A percentile compares a stretch with the other conserved stretches of the same genome.
These are phyloP conservation scores for Phaeosphaeria sp. DNA, from an alignment of 2,329 filamentous ascomycete genomes.

Conservation along the genomic window DNA sequence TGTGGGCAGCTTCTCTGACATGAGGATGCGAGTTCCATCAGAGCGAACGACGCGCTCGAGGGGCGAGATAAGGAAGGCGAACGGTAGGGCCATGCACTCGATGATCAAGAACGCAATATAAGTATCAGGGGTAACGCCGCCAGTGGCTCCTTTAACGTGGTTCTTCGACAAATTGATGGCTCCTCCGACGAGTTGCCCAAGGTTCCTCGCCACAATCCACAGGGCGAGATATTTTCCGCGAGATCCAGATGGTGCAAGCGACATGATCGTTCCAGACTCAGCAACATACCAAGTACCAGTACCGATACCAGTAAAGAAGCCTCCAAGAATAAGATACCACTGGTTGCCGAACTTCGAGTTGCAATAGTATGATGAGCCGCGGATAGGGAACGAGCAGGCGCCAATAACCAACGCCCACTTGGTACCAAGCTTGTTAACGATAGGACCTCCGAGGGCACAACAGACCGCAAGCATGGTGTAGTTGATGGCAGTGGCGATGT, in stretches of 20 bases:
- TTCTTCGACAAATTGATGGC: constrained; percentile 49
- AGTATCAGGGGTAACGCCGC: constrained; percentile 54
- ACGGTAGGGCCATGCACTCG: constrained; percentile 55
- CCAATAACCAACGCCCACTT: constrained; percentile 58
- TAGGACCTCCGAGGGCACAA: constrained; percentile 53
- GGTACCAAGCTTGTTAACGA: constrained; percentile 57
- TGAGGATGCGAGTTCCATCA: constrained; percentile 53
- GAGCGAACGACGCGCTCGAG: constrained; percentile 56
- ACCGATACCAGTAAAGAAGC: constrained; percentile 35
- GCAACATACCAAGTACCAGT: constrained; percentile 58
- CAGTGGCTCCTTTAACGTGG: constrained; percentile 33
- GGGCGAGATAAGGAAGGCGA: constrained; percentile 56
- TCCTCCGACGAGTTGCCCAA: constrained; percentile 57
- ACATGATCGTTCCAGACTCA: constrained; percentile 58
- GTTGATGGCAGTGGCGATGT: constrained; percentile 47
- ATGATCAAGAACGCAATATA: constrained; percentile 58
- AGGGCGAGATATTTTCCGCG: constrained; percentile 58
- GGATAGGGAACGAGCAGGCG: constrained; percentile 53
- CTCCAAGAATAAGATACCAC: constrained; percentile 50
- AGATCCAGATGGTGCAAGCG: constrained; percentile 54
- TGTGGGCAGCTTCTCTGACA: constrained; percentile 50
- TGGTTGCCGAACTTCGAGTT: constrained; percentile 59
- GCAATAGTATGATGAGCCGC: constrained; percentile 57
- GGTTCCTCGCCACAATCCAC: constrained; percentile 58
- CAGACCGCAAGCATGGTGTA: constrained; percentile 37